phyloP scores from a whole-genome alignment of 2,329 filamentous ascomycete species.

The Leptographium radiaticola region DNA sequence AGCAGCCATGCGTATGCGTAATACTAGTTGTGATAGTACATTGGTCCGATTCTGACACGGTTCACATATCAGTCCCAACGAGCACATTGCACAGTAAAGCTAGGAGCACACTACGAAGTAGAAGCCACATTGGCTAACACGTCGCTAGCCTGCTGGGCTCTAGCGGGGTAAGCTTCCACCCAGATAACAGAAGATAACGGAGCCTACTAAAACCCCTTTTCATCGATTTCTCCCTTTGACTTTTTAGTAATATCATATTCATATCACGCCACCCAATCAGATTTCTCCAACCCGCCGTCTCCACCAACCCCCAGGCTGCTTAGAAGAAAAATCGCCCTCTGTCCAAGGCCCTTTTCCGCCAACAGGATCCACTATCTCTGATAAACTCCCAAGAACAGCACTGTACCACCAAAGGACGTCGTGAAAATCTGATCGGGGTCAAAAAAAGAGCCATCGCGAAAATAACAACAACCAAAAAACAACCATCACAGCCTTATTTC shows the following conservation, averaged over 20 bases:
- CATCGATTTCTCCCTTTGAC: not conserved
- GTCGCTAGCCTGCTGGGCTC: constrained; percentile 8
- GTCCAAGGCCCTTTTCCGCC: constrained; percentile 1
- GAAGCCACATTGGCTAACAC: not conserved
- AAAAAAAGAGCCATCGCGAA: constrained; percentile 10
- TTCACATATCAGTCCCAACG: too few species aligned
- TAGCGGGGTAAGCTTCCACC: constrained; percentile 1
- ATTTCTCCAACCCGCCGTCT: not conserved
- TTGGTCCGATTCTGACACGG: too few species aligned
- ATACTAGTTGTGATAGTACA: too few species aligned
- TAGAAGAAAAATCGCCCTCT: not conserved
- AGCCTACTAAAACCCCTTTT: not conserved
- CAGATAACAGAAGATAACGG: not conserved
- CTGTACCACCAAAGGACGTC: constrained; percentile 7
- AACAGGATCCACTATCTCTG: constrained; percentile 11
- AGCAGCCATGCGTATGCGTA: too few species aligned
- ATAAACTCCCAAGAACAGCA: constrained; percentile 13
- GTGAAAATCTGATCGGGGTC: constrained; percentile 13
- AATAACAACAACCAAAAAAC: constrained; percentile 16
- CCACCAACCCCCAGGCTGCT: constrained; percentile 6
- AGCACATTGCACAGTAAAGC: too few species aligned
- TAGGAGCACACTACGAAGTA: not conserved
- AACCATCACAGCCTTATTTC: constrained; percentile 22
- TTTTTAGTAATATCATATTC: not conserved
- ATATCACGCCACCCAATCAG: constrained; percentile 7